Conservation (phyloP, 148 eudicot genomes). For the Nyssa sinensis region DNA sequence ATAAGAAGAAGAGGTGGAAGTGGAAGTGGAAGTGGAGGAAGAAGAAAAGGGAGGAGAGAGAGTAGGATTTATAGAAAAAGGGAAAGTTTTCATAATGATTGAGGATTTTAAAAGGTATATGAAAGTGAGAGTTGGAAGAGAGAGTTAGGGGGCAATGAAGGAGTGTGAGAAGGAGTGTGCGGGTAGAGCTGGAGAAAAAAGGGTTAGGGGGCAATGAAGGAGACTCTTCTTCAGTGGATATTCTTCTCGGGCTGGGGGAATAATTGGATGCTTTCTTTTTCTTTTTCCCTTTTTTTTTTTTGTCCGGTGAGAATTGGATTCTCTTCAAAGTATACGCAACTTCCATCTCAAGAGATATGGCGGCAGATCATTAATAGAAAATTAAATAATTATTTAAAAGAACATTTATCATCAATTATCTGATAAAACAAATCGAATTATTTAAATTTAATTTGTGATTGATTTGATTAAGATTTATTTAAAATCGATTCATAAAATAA, state of each 20-base stretch:
- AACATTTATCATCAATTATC: too few species aligned
- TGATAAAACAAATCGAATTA: too few species aligned
- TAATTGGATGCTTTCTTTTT: not conserved
- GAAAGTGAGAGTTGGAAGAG: not conserved
- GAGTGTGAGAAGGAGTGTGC: not conserved
- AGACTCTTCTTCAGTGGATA: not conserved
- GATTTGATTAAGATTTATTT: too few species aligned
- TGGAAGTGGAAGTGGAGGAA: too few species aligned
- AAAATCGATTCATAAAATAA: too few species aligned
- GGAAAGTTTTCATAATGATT: not conserved
- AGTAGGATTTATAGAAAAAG: constrained; percentile 1
- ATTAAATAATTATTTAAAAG: too few species aligned
- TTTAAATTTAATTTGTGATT: too few species aligned
- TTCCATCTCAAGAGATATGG: too few species aligned
- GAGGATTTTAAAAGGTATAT: not conserved
- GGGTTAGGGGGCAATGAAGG: not conserved
- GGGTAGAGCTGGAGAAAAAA: not conserved
- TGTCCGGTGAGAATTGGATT: too few species aligned
- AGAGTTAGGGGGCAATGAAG: too few species aligned
- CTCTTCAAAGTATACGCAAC: not conserved
- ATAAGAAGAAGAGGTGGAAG: constrained; percentile 9
- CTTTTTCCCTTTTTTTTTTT: too few species aligned
- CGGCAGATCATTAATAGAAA: too few species aligned
- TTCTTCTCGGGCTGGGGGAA: not conserved
- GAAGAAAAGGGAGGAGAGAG: constrained; percentile 5